A percentile compares a stretch with the other conserved stretches of the same genome.
Conservation (phyloP, 352 stramenopile genomes). For the Elongisporangium senticosum region DNA sequence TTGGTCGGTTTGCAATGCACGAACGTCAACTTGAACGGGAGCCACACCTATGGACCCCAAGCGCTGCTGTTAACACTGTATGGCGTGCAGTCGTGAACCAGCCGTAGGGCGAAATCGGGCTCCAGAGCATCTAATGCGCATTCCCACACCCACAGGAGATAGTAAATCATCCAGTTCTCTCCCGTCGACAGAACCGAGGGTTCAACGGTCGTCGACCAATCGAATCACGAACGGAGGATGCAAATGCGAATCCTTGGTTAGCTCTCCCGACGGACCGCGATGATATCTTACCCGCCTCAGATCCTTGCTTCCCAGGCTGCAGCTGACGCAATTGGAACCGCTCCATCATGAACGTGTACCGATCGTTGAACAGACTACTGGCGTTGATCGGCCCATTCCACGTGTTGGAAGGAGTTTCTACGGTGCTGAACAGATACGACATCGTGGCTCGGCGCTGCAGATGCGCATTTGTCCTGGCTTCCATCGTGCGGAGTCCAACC, state of each 20-base stretch:
- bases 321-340: conserved; percentile 43
- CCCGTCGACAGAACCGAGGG: no score
- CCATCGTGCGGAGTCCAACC: no score
- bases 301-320: conserved; percentile 3
- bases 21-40: conserved; percentile 22
- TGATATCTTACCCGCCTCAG: no score
- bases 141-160: neutral
- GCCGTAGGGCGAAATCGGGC: conserved; percentile 15
- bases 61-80: conserved; percentile 11
- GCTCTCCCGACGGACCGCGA: neutral
- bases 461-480: no score
- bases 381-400: no score
- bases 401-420: no score
- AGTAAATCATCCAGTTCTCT: no score
- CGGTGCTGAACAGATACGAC: no score
- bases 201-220: no score
- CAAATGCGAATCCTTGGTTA: neutral
- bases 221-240: neutral
- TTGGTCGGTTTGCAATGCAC: conserved; percentile 1
- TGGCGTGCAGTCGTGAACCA: conserved; percentile 16
- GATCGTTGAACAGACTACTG: neutral
- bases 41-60: conserved; percentile 22
- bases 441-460: no score
- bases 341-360: conserved; percentile 42
- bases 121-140: neutral